Base-by-base conservation (phyloP, 2,329 filamentous ascomycete species). In the Teratosphaeria nubilosa region DNA sequence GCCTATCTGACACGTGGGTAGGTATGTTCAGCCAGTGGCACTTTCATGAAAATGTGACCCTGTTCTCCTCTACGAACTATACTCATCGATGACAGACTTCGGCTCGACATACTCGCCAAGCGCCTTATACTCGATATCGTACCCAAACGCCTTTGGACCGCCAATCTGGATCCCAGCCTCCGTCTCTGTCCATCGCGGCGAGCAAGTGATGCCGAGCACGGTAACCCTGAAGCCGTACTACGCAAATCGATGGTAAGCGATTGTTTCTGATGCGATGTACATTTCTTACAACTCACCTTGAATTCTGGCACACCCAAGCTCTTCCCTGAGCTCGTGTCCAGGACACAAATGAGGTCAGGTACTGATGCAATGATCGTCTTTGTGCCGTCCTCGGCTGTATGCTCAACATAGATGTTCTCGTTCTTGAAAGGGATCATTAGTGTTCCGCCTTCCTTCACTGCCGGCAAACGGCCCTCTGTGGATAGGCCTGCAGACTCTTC, bases 371-470 rank as follows among this genome's bases (percentile, higher is more conserved):
- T 63, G 7, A 78, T 73, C 24, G 71, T 71, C 55, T 74, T 73
- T 45, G 70, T 72, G 48, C 72, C 66, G 63, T 65, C 56, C 57
- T 71, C 59, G 64, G 70, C 59, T 6, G 66, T 67, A 48, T 74
- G 71, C 58, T 73, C 69, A 0, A 81, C 85, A n/a, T 80, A 81
- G 51, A 88, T 85, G 65, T 88, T 88, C 67, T 89, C 85, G 69
- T 88, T 88, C 73, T 87, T 87, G 75, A 88, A 88, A 0, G 85
- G 85, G 54, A 88, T 84, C 66, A 82, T 85, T 67, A 87, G 72
- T 31, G 69, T 73, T 0, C 82, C 82, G 6, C 66, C 70, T 25
- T 51, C 66, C 59, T 68, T 79, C 73, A 71, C 62, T 7, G 71
- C 64, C 3, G 65, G 55, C 51, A 68, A 60, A 5, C 63, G 63